Percentiles rank a stretch among this genome's conserved stretches.
Conservation (phyloP, 257 asterid species). For the Thymus quinquecostatus region DNA sequence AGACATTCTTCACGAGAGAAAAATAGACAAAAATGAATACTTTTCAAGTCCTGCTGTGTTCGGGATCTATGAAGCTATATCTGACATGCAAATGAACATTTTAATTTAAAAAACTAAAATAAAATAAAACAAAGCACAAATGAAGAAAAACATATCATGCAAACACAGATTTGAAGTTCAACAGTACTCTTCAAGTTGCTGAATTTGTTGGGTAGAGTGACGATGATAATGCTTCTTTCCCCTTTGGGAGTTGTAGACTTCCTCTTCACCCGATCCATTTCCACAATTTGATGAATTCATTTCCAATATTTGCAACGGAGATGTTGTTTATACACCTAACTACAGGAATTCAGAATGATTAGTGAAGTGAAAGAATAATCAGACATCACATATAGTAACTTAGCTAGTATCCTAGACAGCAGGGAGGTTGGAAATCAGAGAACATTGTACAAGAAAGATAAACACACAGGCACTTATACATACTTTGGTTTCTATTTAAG, state of each 20-base stretch:
- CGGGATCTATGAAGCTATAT: conserved; percentile 6
- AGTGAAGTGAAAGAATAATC: conserved; percentile 11
- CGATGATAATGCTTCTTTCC: conserved; percentile 60
- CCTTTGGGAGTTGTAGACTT: conserved; percentile 37
- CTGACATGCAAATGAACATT: conserved; percentile 16
- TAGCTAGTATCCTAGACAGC: conserved; percentile 12
- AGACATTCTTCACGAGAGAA: conserved; percentile 3
- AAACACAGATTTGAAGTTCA: conserved; percentile 17
- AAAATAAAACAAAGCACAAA: conserved; percentile 9
- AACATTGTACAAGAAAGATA: conserved; percentile 9
- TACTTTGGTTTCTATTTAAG: conserved; percentile 21
- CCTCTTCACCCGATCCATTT: conserved; percentile 54
- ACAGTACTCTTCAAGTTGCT: conserved; percentile 66
- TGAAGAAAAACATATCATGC: conserved; percentile 1
- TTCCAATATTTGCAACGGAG: conserved; percentile 28
- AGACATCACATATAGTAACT: conserved; percentile 16
- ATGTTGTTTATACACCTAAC: conserved; percentile 15
- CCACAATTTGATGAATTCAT: conserved; percentile 48
- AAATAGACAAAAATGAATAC: background rate
- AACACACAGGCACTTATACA: background rate
- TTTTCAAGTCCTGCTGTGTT: conserved; percentile 12
- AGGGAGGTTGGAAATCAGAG: background rate
- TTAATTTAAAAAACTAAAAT: conserved; percentile 5
- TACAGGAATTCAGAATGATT: conserved; percentile 27
- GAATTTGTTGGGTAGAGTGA: conserved; percentile 64